A percentile compares a stretch with the other conserved stretches of the same genome.
Conservation (phyloP, 371 early-diverging fungal genomes). For the Rhizopus delemar region DNA sequence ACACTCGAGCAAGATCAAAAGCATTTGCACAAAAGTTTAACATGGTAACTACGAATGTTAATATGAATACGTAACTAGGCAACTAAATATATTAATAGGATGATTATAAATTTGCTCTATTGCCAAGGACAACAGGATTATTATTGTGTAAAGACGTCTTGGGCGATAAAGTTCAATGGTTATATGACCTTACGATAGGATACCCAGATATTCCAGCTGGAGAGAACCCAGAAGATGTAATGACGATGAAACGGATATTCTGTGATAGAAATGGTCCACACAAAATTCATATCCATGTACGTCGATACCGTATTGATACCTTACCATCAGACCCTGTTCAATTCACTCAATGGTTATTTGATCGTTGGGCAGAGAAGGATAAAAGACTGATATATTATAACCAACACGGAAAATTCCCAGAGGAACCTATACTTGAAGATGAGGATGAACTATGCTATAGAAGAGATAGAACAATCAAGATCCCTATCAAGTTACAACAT, state of each 20-base stretch:
- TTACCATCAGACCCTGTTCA: conserved; percentile 64
- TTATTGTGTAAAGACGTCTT: conserved; percentile 63
- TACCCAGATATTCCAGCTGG: conserved; percentile 76
- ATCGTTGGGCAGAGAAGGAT: conserved; percentile 82
- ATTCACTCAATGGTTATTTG: conserved; percentile 75
- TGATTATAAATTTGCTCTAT: conserved; percentile 61
- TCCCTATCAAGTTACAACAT: conserved; percentile 20
- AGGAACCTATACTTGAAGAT: conserved; percentile 10
- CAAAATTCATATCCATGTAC: conserved; percentile 74
- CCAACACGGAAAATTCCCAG: conserved; percentile 66
- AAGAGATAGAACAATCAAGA: conserved; percentile 17
- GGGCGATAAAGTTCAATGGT: conserved; percentile 61
- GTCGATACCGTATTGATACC: conserved; percentile 61
- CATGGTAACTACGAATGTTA: conserved; percentile 39
- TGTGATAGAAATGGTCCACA: conserved; percentile 69
- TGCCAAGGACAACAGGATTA: conserved; percentile 82
- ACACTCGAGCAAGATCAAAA: conserved; percentile 50
- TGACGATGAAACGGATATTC: conserved; percentile 71
- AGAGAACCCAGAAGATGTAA: conserved; percentile 77
- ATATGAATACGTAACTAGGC: not conserved
- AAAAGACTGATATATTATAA: conserved; percentile 75
- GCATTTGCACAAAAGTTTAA: conserved; percentile 54
- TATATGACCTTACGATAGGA: conserved; percentile 87
- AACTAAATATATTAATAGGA: conserved; percentile 25
- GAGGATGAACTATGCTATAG: conserved; percentile 11